Evolutionary conservation across 179 eudicot genomes (phyloP).

Genomic region (Heliamphora pulchella): DNA sequence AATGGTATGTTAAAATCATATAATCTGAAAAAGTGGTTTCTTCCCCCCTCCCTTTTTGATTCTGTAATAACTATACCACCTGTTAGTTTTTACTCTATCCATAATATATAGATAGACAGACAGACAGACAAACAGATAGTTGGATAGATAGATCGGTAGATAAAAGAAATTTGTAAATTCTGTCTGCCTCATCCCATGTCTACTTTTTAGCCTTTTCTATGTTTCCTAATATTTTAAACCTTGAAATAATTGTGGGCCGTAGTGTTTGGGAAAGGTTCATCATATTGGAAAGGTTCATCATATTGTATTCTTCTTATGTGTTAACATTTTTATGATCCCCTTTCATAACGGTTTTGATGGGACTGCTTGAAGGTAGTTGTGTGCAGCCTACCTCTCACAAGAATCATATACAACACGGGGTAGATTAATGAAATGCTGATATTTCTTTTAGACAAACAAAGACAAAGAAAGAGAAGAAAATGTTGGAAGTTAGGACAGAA

Average conservation of each 20-base stretch:
- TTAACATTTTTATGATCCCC: neutral
- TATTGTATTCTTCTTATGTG: neutral
- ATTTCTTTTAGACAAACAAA: neutral
- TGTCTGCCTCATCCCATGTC: neutral
- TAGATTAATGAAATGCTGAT: neutral
- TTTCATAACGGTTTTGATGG: neutral
- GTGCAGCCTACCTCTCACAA: neutral
- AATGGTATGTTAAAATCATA: neutral
- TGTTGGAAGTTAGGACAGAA: neutral
- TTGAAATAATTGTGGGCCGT: conserved; percentile 3
- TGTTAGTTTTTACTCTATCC: neutral
- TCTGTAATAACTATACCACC: neutral
- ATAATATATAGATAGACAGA: too few species aligned
- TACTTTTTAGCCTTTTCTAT: neutral
- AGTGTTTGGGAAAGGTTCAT: too few species aligned
- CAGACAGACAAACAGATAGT: too few species aligned
- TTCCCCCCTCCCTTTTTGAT: neutral
- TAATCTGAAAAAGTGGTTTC: too few species aligned
- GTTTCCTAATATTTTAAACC: neutral
- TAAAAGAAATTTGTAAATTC: neutral
- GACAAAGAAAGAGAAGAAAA: neutral
- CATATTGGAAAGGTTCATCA: neutral
- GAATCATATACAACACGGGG: neutral
- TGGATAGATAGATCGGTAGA: too few species aligned
- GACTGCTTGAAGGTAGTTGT: conserved; percentile 12